A percentile compares a stretch with the other conserved stretches of the same genome.
These are phyloP conservation scores for Aspergillus leporis DNA, from an alignment of 495 filamentous ascomycete genomes.

Conservation along the genomic window DNA sequence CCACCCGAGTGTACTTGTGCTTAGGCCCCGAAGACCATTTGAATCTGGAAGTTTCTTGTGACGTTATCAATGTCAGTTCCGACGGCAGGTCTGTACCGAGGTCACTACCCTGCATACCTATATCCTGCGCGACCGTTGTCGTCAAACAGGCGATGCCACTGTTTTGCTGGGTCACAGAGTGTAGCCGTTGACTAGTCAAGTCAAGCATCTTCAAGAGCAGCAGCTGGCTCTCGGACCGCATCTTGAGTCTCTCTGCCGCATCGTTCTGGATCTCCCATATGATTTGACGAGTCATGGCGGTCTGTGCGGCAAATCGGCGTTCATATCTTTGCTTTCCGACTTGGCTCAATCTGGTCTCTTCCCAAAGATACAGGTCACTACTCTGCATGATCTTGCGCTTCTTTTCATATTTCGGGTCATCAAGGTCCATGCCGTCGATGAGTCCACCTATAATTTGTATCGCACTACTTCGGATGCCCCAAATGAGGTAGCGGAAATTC, in stretches of 20 bases:
- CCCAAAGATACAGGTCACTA: conserved; percentile 31
- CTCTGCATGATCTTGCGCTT: conserved; percentile 17
- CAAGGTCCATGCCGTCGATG: conserved; percentile 28
- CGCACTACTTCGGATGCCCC: conserved; percentile 35
- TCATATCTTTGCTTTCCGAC: conserved; percentile 39
- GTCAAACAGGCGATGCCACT: conserved; percentile 39
- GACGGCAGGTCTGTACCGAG: conserved; percentile 8
- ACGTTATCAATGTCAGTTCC: conserved; percentile 16
- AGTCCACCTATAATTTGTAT: conserved; percentile 22
- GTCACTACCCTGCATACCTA: conserved; percentile 31
- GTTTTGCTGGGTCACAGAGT: conserved; percentile 29
- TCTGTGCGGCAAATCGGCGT: conserved; percentile 39
- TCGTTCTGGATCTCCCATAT: conserved; percentile 48
- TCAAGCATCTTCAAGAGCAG: conserved; percentile 32
- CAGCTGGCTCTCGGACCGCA: conserved; percentile 27
- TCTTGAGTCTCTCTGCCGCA: conserved; percentile 30
- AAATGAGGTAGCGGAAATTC: conserved; percentile 44
- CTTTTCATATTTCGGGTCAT: conserved; percentile 19
- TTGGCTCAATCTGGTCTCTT: conserved; percentile 40
- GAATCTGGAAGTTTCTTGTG: conserved; percentile 30
- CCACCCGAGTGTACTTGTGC: conserved; percentile 41
- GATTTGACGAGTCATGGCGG: conserved; percentile 40
- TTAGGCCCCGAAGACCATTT: conserved; percentile 37
- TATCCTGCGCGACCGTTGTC: conserved; percentile 34
- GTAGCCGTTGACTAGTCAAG: conserved; percentile 28